Evolutionary conservation across 768 basidiomycete species (phyloP), one percentile per base, ranked within the genome.

Genomic region (Candolleomyces eurysporus): DNA sequence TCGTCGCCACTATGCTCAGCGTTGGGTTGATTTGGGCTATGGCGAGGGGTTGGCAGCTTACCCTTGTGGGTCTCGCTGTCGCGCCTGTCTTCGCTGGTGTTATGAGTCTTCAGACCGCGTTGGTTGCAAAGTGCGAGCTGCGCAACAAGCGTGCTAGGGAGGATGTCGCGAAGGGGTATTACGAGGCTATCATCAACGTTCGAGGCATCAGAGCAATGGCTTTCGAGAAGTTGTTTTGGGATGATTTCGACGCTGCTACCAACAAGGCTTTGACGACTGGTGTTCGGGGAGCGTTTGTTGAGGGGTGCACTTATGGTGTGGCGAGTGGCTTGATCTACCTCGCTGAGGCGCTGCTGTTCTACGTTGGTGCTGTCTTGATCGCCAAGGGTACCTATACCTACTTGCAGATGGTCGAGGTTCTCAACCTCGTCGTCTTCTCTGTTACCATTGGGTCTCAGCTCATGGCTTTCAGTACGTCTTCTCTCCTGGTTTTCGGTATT

Each of bases 11-110:
- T 14, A 97, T 98, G 94, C 81, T 98, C 50, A 71, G 82, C 0
- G 78, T 96, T 2, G 96, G 95, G 8, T 73, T 98, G 19, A 70
- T 91, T 17, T 99, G 97, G 96, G 96, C 96, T 0, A 79, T 98
- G 72, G 81, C 84, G 2, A 76, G 82, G 32, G 93, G 94, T 0
- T 99, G 96, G 97, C 88, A 97, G 75, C 78, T 98, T 65, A 96
- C 94, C 0, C 82, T 98, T 17, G 92, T 91, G 2, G 96, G 95
- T 0, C 74, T 98, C 31, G 94, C 90, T 1, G 84, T 98, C 49
- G 92, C 85, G 0, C 96, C 95, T 0, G 82, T 96, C 11, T 96
- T 97, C 68, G 88, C 85, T 2, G 73, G 83, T 10, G 80, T 84
- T 10, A 92, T 94, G 84, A 81, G 86, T 5, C 66, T 89, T 16